Evolutionary conservation across 805 yeast genomes (phyloP).

Genomic region (Ogataea paradorogensis): DNA sequence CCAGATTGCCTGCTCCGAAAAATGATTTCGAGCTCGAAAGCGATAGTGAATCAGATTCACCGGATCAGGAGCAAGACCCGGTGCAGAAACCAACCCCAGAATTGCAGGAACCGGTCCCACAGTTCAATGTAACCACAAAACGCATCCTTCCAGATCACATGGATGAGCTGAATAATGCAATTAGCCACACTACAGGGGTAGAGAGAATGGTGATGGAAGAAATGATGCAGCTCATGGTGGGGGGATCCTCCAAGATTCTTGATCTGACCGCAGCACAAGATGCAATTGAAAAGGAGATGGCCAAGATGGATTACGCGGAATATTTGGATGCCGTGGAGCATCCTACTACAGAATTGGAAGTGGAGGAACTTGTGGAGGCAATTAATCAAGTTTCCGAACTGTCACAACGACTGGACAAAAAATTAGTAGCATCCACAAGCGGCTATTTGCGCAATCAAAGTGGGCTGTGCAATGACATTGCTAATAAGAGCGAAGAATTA

Average conservation of each 20-base stretch:
- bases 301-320: conserved; percentile 1
- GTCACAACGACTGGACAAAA: conserved; percentile 32
- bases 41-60: conserved; percentile 12
- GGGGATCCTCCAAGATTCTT: not conserved
- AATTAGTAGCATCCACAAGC: conserved; percentile 27
- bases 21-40: conserved; percentile 47
- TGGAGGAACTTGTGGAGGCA: conserved; percentile 10
- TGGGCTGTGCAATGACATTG: conserved; percentile 7
- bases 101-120: not conserved
- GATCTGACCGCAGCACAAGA: conserved; percentile 1
- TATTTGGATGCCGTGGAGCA: conserved; percentile 10
- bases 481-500: conserved; percentile 5
- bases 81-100: not conserved
- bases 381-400: conserved; percentile 16
- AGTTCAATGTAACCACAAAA: not conserved
- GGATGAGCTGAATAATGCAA: not conserved
- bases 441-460: conserved; percentile 34
- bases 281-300: conserved; percentile 6
- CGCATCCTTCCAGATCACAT: not conserved
- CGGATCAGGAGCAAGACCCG: not conserved
- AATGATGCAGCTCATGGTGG: conserved; percentile 3
- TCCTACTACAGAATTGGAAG: conserved; percentile 15
- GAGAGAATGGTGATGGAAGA: conserved; percentile 8
- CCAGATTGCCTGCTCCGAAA: conserved; percentile 20
- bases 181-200: not conserved